Percentiles rank a stretch among this genome's conserved stretches.
Evolutionary conservation across 768 basidiomycete species (phyloP).

Genomic region (Termitomyces sp.): DNA sequence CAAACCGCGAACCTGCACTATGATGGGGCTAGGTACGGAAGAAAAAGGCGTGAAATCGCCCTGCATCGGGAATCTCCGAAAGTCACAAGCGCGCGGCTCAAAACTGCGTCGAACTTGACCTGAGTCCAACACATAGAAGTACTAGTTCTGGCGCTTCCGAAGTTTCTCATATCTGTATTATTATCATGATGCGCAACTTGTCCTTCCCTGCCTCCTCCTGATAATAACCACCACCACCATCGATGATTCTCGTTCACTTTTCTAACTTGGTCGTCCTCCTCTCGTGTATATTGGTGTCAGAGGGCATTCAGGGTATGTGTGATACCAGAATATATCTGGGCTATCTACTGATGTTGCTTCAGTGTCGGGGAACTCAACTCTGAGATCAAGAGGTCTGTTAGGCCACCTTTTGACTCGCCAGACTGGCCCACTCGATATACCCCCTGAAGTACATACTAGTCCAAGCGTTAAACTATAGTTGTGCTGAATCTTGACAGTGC

Average conservation of each 20-base stretch:
- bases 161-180: no score
- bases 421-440: not conserved
- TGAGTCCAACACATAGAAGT: no score
- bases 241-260: not conserved
- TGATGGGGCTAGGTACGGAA: no score
- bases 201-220: not conserved
- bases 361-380: not conserved
- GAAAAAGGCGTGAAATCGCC: not conserved
- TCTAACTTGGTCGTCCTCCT: not conserved
- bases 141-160: no score
- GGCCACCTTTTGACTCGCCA: conserved; percentile 4
- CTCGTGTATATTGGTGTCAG: not conserved
- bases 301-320: not conserved
- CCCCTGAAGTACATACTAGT: not conserved
- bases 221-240: not conserved
- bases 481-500: conserved; percentile 17
- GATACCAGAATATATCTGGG: no score
- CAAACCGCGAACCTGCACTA: no score
- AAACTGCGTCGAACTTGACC: no score
- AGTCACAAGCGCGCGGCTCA: no score
- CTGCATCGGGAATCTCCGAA: not conserved
- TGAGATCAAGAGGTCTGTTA: not conserved
- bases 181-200: no score
- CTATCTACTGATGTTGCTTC: not conserved
- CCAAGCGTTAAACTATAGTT: not conserved